phyloP scores from a whole-genome alignment of 768 basidiomycete genomes.

The Tylopilus subfusipes region DNA sequence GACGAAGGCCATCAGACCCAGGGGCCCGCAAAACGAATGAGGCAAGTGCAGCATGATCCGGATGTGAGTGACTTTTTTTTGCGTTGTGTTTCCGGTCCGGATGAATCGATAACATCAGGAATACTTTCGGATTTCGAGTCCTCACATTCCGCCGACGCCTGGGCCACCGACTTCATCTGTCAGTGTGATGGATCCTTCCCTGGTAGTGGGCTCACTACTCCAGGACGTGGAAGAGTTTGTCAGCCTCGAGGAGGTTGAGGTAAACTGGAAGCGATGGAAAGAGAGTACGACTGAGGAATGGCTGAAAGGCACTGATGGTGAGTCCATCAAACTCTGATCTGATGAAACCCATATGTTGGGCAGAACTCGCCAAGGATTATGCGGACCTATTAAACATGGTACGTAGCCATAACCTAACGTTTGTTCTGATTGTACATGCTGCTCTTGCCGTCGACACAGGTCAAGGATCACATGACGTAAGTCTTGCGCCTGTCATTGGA shows the following conservation, averaged over 20 bases:
- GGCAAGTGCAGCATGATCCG: conserved; percentile 8
- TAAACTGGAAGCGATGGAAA: conserved; percentile 26
- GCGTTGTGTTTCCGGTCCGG: neutral
- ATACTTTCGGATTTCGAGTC: conserved; percentile 23
- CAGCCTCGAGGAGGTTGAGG: conserved; percentile 20
- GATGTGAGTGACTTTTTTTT: conserved; percentile 16
- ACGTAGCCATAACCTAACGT: neutral
- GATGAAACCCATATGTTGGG: neutral
- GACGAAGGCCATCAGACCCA: conserved; percentile 3
- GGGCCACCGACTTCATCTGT: neutral
- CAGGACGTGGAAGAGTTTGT: conserved; percentile 19
- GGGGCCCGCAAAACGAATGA: conserved; percentile 16
- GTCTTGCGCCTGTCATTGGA: neutral
- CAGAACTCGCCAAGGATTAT: conserved; percentile 20
- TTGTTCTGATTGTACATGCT: neutral
- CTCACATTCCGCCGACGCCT: conserved; percentile 19
- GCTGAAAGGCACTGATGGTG: conserved; percentile 31
- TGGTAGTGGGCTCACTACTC: conserved; percentile 17
- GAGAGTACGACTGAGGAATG: conserved; percentile 30
- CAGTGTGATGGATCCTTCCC: conserved; percentile 1
- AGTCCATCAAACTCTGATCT: neutral
- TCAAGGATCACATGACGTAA: conserved; percentile 30
- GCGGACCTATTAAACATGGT: conserved; percentile 23
- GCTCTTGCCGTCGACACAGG: conserved; percentile 10
- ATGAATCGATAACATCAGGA: conserved; percentile 7